Evolutionary conservation across 495 filamentous ascomycete species (phyloP).

Genomic region (Cercophora samala): DNA sequence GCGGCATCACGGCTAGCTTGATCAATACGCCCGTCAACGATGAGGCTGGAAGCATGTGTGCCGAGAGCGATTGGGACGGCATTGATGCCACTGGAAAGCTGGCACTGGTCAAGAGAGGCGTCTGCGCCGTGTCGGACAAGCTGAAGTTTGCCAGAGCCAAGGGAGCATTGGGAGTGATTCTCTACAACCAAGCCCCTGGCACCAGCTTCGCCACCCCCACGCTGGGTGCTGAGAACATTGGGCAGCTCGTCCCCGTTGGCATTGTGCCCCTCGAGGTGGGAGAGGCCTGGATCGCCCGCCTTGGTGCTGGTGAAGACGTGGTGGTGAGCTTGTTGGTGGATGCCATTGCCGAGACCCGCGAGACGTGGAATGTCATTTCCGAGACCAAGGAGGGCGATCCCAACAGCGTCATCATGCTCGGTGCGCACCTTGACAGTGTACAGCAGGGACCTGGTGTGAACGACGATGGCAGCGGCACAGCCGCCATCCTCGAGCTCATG

Average conservation of each 20-base stretch:
- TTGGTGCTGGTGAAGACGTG: constrained; percentile 36
- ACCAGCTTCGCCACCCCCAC: constrained; percentile 49
- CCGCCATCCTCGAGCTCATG: constrained; percentile 55
- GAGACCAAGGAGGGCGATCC: constrained; percentile 63
- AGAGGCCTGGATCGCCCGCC: constrained; percentile 39
- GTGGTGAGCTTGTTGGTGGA: constrained; percentile 32
- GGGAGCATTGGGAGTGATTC: constrained; percentile 54
- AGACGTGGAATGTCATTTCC: constrained; percentile 62
- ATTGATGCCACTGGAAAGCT: constrained; percentile 51
- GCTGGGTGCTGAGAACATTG: constrained; percentile 30
- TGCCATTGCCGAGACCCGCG: constrained; percentile 44
- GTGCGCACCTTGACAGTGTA: constrained; percentile 70
- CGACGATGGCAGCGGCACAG: constrained; percentile 54
- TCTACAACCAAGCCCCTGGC: constrained; percentile 61
- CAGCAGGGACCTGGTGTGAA: constrained; percentile 52
- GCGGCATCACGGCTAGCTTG: constrained; percentile 22
- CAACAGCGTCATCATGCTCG: constrained; percentile 59
- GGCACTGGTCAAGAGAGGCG: constrained; percentile 60
- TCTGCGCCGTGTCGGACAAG: constrained; percentile 60
- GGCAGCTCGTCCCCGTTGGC: constrained; percentile 30
- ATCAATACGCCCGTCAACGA: constrained; percentile 33
- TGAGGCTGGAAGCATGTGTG: constrained; percentile 35
- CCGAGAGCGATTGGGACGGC: constrained; percentile 37
- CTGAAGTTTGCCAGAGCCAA: constrained; percentile 53
- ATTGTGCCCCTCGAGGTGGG: constrained; percentile 48